These are phyloP conservation scores for Pseudonitzschia multistriata DNA, from an alignment of 108 stramenopile genomes.

Conservation along the genomic window DNA sequence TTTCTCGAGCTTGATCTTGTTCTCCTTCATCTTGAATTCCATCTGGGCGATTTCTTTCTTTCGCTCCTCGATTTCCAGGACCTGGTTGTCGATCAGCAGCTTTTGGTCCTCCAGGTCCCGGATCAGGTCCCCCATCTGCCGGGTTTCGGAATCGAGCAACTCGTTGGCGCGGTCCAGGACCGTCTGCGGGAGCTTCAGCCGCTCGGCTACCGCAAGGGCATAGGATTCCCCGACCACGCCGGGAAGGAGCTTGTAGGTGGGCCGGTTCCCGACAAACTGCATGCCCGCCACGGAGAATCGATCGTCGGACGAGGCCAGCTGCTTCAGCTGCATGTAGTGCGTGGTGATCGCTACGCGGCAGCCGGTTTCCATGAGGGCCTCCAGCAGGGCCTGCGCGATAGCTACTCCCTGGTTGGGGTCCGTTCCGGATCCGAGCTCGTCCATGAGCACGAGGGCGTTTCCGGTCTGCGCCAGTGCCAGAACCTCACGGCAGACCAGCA, in stretches of 20 bases:
- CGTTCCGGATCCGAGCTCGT: slow-evolving; percentile 93
- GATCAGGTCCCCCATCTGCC: slow-evolving; percentile 86
- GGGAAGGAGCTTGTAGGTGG: slow-evolving; percentile 88
- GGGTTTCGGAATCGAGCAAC: slow-evolving; percentile 80
- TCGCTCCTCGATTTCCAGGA: slow-evolving; percentile 63
- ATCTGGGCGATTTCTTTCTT: slow-evolving; percentile 70
- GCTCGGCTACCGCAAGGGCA: slow-evolving; percentile 87
- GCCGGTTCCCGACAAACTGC: slow-evolving; percentile 86
- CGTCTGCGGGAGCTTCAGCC: slow-evolving; percentile 61
- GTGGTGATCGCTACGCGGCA: slow-evolving; percentile 91
- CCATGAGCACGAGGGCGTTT: slow-evolving; percentile 85
- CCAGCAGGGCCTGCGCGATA: slow-evolving; percentile 91
- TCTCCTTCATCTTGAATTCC: slow-evolving; percentile 67
- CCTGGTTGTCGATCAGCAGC: slow-evolving; percentile 62
- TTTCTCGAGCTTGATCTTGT: slow-evolving; percentile 61
- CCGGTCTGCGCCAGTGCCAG: slow-evolving; percentile 49
- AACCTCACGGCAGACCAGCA: slow-evolving; percentile 85
- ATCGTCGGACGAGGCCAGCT: slow-evolving; percentile 81
- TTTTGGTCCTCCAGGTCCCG: slow-evolving; percentile 83
- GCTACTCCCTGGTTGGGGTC: slow-evolving; percentile 95
- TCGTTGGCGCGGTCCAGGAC: slow-evolving; percentile 78
- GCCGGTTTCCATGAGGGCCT: slow-evolving; percentile 82
- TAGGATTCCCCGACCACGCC: slow-evolving; percentile 93
- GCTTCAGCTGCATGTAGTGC: slow-evolving; percentile 91
- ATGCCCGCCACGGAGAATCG: slow-evolving; percentile 89